phyloP scores from a whole-genome alignment of 2,329 filamentous ascomycete species.

The Monilinia aucupariae region DNA sequence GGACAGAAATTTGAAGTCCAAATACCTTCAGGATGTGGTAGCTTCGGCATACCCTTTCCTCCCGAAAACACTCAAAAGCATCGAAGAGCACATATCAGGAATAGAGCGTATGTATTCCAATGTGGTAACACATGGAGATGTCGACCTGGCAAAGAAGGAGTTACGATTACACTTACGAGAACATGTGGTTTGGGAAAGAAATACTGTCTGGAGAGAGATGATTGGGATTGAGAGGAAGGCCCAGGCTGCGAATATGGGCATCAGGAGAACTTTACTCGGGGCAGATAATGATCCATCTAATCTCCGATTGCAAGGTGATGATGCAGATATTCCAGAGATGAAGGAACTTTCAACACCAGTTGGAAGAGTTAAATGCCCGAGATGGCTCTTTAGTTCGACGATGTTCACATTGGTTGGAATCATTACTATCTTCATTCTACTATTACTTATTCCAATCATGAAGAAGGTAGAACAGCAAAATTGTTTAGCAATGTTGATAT shows the following conservation, averaged over 20 bases:
- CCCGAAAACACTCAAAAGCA: slow-evolving; percentile 59
- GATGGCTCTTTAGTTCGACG: slow-evolving; percentile 77
- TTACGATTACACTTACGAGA: slow-evolving; percentile 86
- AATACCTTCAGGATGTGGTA: slow-evolving; percentile 71
- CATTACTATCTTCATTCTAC: slow-evolving; percentile 63
- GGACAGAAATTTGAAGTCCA: slow-evolving; percentile 70
- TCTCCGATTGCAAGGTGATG: slow-evolving; percentile 78
- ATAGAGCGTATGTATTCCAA: slow-evolving; percentile 78
- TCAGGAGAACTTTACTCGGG: slow-evolving; percentile 72
- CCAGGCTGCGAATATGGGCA: slow-evolving; percentile 85
- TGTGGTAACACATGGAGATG: slow-evolving; percentile 76
- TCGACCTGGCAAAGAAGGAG: slow-evolving; percentile 72
- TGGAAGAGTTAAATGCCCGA: slow-evolving; percentile 68
- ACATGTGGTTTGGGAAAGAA: slow-evolving; percentile 97
- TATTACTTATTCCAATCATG: slow-evolving; percentile 78
- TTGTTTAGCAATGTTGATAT: slow-evolving; percentile 86
- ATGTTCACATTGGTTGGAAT: slow-evolving; percentile 71
- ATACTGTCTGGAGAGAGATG: slow-evolving; percentile 98
- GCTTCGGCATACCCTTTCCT: slow-evolving; percentile 78
- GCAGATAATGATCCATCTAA: slow-evolving; percentile 62
- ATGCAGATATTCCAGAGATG: slow-evolving; percentile 53
- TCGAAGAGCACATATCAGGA: slow-evolving; percentile 66
- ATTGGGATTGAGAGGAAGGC: slow-evolving; percentile 95
- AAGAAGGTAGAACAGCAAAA: slow-evolving; percentile 87
- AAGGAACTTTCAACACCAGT: slow-evolving; percentile 75